A percentile compares a stretch with the other conserved stretches of the same genome.
Evolutionary conservation across 345 rosid species (phyloP).

Genomic region (Lepidium didymum): DNA sequence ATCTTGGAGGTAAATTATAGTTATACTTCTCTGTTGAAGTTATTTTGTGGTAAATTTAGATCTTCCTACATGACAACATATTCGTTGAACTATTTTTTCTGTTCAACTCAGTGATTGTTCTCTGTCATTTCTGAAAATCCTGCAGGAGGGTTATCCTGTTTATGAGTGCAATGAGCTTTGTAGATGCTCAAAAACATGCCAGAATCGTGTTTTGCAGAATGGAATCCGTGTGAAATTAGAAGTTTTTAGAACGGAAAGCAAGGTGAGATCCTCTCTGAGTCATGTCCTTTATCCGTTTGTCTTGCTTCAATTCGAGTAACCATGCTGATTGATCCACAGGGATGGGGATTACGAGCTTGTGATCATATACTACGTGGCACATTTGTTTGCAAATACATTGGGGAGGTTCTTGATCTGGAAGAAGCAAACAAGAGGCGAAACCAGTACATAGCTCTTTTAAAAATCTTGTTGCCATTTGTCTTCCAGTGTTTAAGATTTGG

Average conservation of each 20-base stretch:
- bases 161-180: slow-evolving; percentile 91
- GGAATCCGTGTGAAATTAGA: slow-evolving; percentile 68
- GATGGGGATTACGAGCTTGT: slow-evolving; percentile 92
- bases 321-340: slow-evolving; percentile 40
- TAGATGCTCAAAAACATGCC: slow-evolving; percentile 66
- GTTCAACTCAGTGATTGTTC: neutral
- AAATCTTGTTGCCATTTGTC: neutral
- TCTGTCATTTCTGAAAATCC: neutral
- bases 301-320: neutral
- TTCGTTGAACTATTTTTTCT: neutral
- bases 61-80: neutral
- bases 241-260: slow-evolving; percentile 69
- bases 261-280: slow-evolving; percentile 38
- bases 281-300: neutral
- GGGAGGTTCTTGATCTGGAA: slow-evolving; percentile 68
- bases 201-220: slow-evolving; percentile 87
- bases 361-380: slow-evolving; percentile 83
- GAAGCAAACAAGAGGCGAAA: slow-evolving; percentile 60
- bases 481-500: neutral
- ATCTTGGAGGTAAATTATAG: slow-evolving; percentile 64
- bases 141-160: slow-evolving; percentile 97
- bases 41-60: neutral
- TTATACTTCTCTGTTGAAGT: neutral
- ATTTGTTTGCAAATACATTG: slow-evolving; percentile 81
- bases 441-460: slow-evolving; percentile 35